Conservation (phyloP, 164 flowering plant genomes). For the Macadamia integrifolia region DNA sequence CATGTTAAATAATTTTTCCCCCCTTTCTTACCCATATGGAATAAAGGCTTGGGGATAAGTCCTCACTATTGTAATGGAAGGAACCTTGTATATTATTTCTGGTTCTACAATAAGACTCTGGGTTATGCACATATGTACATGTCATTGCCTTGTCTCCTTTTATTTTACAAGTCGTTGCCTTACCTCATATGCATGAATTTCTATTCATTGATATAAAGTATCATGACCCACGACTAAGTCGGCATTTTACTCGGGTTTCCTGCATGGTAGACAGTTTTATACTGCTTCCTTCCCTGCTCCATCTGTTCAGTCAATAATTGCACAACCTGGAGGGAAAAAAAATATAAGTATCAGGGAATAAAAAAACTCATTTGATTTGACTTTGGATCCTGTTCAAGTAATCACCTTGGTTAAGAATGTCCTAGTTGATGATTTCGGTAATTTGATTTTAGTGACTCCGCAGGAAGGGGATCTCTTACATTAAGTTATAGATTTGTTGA, state of each 20-base stretch:
- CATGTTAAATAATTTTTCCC: background rate
- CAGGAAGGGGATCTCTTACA: background rate
- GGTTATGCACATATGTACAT: background rate
- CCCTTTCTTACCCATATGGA: background rate
- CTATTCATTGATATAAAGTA: background rate
- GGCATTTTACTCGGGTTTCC: background rate
- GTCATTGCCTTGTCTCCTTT: background rate
- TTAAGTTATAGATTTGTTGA: background rate
- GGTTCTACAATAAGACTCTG: background rate
- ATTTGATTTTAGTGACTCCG: background rate
- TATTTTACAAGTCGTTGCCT: background rate
- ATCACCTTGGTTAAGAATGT: background rate
- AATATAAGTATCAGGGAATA: background rate
- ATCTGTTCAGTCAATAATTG: too few relatives aligned
- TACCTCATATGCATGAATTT: background rate
- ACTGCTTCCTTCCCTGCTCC: background rate
- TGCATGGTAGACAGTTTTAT: background rate
- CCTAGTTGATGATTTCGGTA: background rate
- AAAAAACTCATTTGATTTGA: background rate
- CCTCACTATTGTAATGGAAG: background rate
- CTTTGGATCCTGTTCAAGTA: background rate
- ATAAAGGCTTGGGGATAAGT: background rate
- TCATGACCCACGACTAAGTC: background rate
- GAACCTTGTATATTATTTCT: background rate
- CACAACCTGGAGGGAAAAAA: background rate